These are phyloP conservation scores for Talaromyces nanjingensis DNA, from an alignment of 495 filamentous ascomycete genomes.

Conservation along the genomic window DNA sequence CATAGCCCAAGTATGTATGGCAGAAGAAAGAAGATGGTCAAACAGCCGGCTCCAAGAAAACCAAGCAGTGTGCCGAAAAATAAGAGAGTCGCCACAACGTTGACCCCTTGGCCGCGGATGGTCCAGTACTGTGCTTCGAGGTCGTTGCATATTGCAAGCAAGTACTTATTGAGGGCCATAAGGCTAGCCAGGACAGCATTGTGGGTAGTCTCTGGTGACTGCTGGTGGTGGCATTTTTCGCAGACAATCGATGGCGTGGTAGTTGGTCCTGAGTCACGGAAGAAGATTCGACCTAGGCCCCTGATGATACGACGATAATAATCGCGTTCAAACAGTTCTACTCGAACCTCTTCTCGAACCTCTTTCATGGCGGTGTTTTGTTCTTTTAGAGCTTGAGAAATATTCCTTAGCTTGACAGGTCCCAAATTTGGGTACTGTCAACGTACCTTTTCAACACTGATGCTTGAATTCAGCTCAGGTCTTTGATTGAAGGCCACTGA, in stretches of 20 bases:
- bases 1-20: background rate
- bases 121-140: constrained; percentile 1
- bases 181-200: constrained; percentile 1
- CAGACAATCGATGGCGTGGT: constrained; percentile 3
- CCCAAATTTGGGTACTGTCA: background rate
- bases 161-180: background rate
- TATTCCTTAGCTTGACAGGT: background rate
- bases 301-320: too few species aligned
- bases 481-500: background rate
- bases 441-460: background rate
- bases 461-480: background rate
- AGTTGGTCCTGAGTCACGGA: too few species aligned
- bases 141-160: background rate
- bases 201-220: background rate
- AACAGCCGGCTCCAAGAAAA: background rate
- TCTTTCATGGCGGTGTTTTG: background rate
- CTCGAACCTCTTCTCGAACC: background rate
- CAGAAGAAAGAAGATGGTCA: background rate
- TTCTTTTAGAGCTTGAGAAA: background rate
- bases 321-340: background rate
- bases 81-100: background rate
- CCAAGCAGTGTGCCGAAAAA: background rate
- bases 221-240: constrained; percentile 3
- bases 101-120: background rate
- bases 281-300: too few species aligned